phyloP scores from a whole-genome alignment of 495 filamentous ascomycete species.

The Aspergillus biplanus region DNA sequence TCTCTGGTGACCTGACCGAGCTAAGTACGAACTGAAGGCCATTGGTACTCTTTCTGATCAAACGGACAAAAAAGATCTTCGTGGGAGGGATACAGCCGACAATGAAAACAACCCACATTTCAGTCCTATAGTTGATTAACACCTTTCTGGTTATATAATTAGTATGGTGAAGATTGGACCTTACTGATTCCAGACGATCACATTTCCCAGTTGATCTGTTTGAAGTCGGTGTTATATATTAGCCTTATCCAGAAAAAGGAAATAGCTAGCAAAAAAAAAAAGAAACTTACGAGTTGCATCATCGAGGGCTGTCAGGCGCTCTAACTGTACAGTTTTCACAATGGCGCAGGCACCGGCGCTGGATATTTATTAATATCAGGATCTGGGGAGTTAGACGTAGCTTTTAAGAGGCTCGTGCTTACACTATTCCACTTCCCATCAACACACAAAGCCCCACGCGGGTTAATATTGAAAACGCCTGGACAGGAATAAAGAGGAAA shows the following conservation, averaged over 20 bases:
- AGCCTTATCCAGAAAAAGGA: background rate
- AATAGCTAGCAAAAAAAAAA: background rate
- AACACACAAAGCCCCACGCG: constrained; percentile 12
- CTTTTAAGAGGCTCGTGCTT: background rate
- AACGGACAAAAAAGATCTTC: constrained; percentile 14
- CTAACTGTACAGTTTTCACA: constrained; percentile 13
- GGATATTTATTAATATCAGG: background rate
- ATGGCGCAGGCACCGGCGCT: constrained; percentile 20
- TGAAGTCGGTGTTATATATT: background rate
- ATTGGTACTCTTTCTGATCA: background rate
- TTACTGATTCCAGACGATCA: constrained; percentile 21
- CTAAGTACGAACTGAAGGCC: background rate
- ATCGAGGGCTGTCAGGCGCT: background rate
- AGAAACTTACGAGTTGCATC: constrained; percentile 4
- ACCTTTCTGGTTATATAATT: background rate
- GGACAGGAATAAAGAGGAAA: constrained; percentile 5
- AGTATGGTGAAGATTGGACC: background rate
- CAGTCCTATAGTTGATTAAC: constrained; percentile 7
- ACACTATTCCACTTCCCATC: constrained; percentile 16
- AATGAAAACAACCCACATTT: constrained; percentile 23
- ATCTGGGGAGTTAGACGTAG: background rate
- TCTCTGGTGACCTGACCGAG: background rate
- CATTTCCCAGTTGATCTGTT: constrained; percentile 5
- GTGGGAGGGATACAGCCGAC: constrained; percentile 18
- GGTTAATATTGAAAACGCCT: constrained; percentile 12